phyloP scores from a whole-genome alignment of 2,329 filamentous ascomycete species.

The Colletotrichum coccodes region DNA sequence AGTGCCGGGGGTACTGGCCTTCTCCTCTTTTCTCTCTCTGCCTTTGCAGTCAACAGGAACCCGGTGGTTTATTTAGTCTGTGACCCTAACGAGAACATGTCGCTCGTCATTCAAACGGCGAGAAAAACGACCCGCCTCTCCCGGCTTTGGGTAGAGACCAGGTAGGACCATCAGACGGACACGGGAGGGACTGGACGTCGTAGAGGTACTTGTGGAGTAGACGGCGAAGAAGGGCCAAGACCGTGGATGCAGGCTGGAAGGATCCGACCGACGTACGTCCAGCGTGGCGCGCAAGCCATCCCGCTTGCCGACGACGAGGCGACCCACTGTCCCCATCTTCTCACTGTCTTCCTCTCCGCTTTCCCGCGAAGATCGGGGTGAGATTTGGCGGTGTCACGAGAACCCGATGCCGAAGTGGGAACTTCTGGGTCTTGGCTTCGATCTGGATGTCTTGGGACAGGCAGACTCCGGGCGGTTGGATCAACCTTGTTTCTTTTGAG shows the following conservation, averaged over 20 bases:
- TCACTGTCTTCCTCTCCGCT: not conserved
- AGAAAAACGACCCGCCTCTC: not conserved
- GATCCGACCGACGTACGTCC: slow-evolving; percentile 11
- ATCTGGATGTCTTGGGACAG: not conserved
- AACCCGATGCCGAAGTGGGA: not conserved
- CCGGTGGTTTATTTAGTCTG: not conserved
- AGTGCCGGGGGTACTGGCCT: not conserved
- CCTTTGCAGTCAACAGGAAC: not conserved
- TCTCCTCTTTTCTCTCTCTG: not conserved
- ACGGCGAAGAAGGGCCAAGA: not conserved
- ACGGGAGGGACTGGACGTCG: not conserved
- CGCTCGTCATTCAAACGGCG: not conserved
- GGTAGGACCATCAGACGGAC: not conserved
- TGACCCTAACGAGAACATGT: not conserved
- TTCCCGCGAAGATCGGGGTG: slow-evolving; percentile 1
- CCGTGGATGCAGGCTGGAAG: not conserved
- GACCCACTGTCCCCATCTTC: not conserved
- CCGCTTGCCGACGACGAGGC: not conserved
- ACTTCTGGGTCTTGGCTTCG: not conserved
- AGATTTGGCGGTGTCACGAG: slow-evolving; percentile 11
- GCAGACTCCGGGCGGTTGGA: not conserved
- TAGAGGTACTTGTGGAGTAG: not conserved
- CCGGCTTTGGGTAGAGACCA: not conserved
- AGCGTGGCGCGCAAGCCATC: not conserved
- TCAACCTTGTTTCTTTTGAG: not conserved